Evolutionary conservation across 805 yeast genomes (phyloP).

Genomic region (Sungouiozyma ichnusensis): DNA sequence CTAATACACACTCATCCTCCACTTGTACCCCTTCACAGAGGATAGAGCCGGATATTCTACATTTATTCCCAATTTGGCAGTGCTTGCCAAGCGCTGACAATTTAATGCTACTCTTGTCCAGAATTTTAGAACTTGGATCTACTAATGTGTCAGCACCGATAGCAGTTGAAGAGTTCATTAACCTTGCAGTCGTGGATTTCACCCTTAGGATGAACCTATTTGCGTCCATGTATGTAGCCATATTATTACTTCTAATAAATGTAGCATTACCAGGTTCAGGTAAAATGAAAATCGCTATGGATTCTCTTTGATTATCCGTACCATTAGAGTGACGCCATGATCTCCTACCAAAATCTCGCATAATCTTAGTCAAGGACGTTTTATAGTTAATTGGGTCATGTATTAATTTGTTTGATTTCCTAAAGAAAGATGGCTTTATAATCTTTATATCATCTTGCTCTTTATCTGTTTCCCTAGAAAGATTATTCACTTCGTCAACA

Average conservation of each 20-base stretch:
- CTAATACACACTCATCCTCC: slow-evolving; percentile 66
- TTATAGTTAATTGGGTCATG: slow-evolving; percentile 24
- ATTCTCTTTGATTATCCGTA: slow-evolving; percentile 37
- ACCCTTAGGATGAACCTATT: slow-evolving; percentile 66
- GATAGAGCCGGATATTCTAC: slow-evolving; percentile 81
- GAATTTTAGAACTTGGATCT: slow-evolving; percentile 56
- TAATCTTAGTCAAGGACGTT: slow-evolving; percentile 52
- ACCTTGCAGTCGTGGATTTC: slow-evolving; percentile 36
- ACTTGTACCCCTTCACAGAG: slow-evolving; percentile 58
- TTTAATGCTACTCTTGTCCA: slow-evolving; percentile 79
- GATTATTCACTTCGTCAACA: neutral
- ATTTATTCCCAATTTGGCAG: slow-evolving; percentile 73
- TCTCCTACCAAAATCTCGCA: slow-evolving; percentile 81
- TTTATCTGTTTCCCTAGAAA: neutral
- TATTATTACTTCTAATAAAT: slow-evolving; percentile 69
- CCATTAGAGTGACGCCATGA: slow-evolving; percentile 64
- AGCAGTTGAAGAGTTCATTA: slow-evolving; percentile 54
- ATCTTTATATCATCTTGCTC: slow-evolving; percentile 15
- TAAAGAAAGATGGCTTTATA: slow-evolving; percentile 26
- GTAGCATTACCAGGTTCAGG: slow-evolving; percentile 47
- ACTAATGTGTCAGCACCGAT: slow-evolving; percentile 82
- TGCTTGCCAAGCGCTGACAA: slow-evolving; percentile 68
- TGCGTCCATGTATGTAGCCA: slow-evolving; percentile 80
- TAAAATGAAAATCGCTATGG: slow-evolving; percentile 58
- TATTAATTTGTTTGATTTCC: slow-evolving; percentile 13